Base-by-base conservation (phyloP, 1,139 yeast species). In the Yamadazyma aaseri region DNA sequence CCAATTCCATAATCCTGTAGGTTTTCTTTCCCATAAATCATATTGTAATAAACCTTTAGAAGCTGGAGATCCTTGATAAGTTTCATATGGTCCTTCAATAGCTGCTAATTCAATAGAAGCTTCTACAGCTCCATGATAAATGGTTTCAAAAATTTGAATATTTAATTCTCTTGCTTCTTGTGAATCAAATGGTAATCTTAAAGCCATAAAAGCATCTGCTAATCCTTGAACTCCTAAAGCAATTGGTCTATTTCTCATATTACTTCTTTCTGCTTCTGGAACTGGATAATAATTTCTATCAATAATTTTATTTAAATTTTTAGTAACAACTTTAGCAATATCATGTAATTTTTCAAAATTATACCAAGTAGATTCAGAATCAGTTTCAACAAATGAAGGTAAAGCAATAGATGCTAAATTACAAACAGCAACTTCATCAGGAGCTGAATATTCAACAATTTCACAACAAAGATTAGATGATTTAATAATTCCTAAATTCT, bases 371-470 rank as follows among this genome's bases (percentile, higher is more conserved):
- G 60, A 53, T 8, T 42, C 48, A 26, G 49, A 63, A 48, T 70
- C 71, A 29, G 60, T 54, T 47, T 70, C 73, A 40, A 74, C 73
- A 50, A 77, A 86, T 5, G 86, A 75, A 13, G 96, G 95, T 41
- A 86, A 70, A 9, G 95, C 94, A 53, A 86, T 66, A 15, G 95
- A 86, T 13, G 95, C 96, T 60, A 86, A 73, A 63, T 86, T 86
- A 72, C 96, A 86, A 35, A 87, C 96, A 29, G 96, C 94, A 42
- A 85, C 86, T 68, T 86, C 96, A 34, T 84, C 89, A 17, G 94
- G 87, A 30, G 86, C 70, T 15, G 95, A 84, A 58, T 85, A 86
- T 63, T 87, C 95, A 38, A 86, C 90, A 54, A 86, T 83, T 64
- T 86, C 96, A 60, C 95, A 84, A 65, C 96, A 87, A 63, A 86